Percentiles rank a stretch among this genome's conserved stretches.
These are phyloP conservation scores for Ricinus communis DNA, from an alignment of 345 rosid genomes.

Conservation along the genomic window DNA sequence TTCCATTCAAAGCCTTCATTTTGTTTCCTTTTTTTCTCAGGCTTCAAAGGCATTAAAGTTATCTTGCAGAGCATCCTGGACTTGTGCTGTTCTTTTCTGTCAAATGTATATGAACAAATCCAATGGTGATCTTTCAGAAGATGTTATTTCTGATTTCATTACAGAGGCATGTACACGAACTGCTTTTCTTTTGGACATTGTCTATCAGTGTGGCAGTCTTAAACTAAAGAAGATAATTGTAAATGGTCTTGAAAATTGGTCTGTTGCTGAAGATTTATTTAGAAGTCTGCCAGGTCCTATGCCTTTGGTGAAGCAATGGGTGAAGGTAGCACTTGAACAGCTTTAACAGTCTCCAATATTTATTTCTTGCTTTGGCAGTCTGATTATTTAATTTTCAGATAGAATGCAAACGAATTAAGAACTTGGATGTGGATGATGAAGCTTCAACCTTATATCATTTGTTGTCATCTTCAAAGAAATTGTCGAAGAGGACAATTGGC, in stretches of 20 bases:
- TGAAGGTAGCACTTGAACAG: conserved; percentile 59
- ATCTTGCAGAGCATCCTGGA: conserved; percentile 79
- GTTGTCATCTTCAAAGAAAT: conserved; percentile 48
- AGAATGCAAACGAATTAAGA: conserved; percentile 42
- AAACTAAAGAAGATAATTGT: conserved; percentile 42
- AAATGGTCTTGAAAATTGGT: conserved; percentile 65
- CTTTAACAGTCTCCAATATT: conserved; percentile 5
- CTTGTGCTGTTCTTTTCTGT: conserved; percentile 48
- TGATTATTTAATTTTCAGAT: conserved; percentile 53
- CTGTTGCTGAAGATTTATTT: conserved; percentile 51
- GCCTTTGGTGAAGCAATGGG: conserved; percentile 84
- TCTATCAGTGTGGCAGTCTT: conserved; percentile 51
- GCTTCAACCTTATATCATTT: conserved; percentile 48
- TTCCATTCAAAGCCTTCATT: conserved; percentile 3
- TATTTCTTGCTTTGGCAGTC: conserved; percentile 26
- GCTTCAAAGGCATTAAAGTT: conserved; percentile 72
- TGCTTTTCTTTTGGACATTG: conserved; percentile 76
- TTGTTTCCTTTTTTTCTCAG: conserved; percentile 43
- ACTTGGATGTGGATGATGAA: conserved; percentile 33
- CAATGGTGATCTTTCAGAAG: conserved; percentile 48
- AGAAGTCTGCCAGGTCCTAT: conserved; percentile 54
- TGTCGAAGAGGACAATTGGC: conserved; percentile 45
- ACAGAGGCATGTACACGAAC: conserved; percentile 53
- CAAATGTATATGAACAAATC: conserved; percentile 39
- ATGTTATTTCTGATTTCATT: conserved; percentile 50